Percentiles rank a stretch among this genome's conserved stretches.
Conservation (phyloP, 805 yeast genomes). For the Metschnikowia reukaufii region DNA sequence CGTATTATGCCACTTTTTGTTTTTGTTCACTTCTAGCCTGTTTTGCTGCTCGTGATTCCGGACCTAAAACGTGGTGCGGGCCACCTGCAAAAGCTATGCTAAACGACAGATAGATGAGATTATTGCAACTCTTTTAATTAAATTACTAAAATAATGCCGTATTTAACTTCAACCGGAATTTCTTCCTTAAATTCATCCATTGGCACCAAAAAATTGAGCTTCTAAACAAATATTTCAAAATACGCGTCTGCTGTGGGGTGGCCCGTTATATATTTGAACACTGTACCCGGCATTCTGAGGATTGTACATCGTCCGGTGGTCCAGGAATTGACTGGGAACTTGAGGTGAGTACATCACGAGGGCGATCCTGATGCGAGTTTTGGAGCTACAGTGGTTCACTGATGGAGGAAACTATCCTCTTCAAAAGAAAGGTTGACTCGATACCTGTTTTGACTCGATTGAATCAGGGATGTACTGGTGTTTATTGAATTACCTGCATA, state of each 20-base stretch:
- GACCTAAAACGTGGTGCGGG: neutral
- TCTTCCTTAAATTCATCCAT: neutral
- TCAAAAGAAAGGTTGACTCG: too few species aligned
- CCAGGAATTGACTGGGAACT: too few species aligned
- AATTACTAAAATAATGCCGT: neutral
- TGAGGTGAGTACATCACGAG: too few species aligned
- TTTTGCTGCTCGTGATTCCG: neutral
- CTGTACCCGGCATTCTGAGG: too few species aligned
- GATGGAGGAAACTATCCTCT: too few species aligned
- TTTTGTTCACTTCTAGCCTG: neutral
- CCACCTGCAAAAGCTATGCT: neutral
- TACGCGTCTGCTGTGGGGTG: neutral
- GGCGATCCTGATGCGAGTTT: too few species aligned
- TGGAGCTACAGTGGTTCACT: too few species aligned
- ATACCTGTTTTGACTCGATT: too few species aligned
- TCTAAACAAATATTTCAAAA: too few species aligned
- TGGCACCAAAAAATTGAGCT: neutral
- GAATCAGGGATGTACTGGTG: too few species aligned
- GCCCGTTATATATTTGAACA: neutral
- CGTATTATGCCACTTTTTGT: neutral
- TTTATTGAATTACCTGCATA: too few species aligned
- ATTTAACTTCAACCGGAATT: neutral
- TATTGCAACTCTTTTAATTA: neutral
- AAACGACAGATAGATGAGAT: neutral
- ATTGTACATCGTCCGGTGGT: too few species aligned